Percentiles rank a stretch among this genome's conserved stretches.
phyloP scores from a whole-genome alignment of 176 grass and related monocot genomes.

The Ensete ventricosum region DNA sequence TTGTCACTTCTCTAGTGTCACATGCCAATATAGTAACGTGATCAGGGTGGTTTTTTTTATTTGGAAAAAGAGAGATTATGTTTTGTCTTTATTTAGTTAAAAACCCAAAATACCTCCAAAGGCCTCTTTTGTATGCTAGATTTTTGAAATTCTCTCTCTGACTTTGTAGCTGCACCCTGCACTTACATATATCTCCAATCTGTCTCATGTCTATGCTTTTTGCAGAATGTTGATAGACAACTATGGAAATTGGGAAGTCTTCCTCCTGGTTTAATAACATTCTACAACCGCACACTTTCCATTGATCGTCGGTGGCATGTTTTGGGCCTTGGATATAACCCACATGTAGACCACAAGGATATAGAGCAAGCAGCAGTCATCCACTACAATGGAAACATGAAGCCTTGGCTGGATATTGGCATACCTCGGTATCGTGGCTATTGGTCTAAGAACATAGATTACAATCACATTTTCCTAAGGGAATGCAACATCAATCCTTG shows the following conservation, averaged over 20 bases:
- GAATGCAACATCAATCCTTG: slow-evolving; percentile 83
- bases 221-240: slow-evolving; percentile 55
- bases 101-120: no score
- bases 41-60: no score
- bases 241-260: slow-evolving; percentile 84
- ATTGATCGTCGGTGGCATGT: slow-evolving; percentile 54
- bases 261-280: slow-evolving; percentile 79
- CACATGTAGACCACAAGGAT: slow-evolving; percentile 49
- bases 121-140: no score
- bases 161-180: not conserved
- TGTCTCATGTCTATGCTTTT: not conserved
- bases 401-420: slow-evolving; percentile 85
- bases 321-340: slow-evolving; percentile 77
- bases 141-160: no score
- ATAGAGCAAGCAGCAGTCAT: slow-evolving; percentile 51
- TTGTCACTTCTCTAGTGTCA: no score
- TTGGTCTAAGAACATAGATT: slow-evolving; percentile 79
- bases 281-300: slow-evolving; percentile 56
- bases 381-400: slow-evolving; percentile 89
- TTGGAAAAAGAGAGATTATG: no score
- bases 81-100: no score
- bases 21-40: no score
- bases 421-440: slow-evolving; percentile 51
- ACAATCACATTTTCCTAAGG: slow-evolving; percentile 49
- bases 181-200: not conserved